Base-by-base conservation (phyloP, 2,329 filamentous ascomycete genomes). In the Didymellaceae sp. region DNA sequence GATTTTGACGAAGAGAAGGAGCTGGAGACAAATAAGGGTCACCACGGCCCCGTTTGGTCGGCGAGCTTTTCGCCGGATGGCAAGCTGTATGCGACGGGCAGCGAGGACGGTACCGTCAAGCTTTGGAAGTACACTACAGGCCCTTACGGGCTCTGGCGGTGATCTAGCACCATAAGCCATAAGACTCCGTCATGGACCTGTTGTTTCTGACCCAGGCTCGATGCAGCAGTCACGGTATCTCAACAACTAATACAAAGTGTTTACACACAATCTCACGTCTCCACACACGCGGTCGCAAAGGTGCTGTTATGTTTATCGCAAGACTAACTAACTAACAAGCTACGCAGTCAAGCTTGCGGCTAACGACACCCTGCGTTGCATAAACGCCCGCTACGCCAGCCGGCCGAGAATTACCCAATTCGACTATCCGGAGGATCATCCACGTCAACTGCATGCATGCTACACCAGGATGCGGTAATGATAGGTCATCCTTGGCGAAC, bases 11-110 rank as follows among this genome's bases (percentile, higher is more conserved):
- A 87, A 40, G 88, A 88, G 62, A 82, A 83, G 59, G 91, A 96
- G 73, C 78, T 97, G 33, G 94, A 97, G 71, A 88, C 93, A 10
- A 90, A 96, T 77, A 97, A 97, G 75, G 94, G 94, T 18, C 94
- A 99, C 63, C 94, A 99, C 67, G 94, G 94, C 1, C 93, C 93
- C 1, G 94, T 99, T 55, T 99, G 94, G 94, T 96, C 91, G 5
- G 86, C 95, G 52, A 88, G 88, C 48, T 99, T 96, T 74, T 94
- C 92, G 0, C 94, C 94, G 0, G 94, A 99, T 67, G 92, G 92
- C 37, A 97, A 96, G 71, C 79, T 99, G 6, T 99, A 97, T 70
- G 94, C 92, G 1, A 99, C 94, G 1, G 94, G 90, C 22, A 97
- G 92, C 39, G 94, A 99, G 71, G 94, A 99, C 66, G 94, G 94